phyloP scores from a whole-genome alignment of 148 eudicot genomes.

The Agrostemma githago region DNA sequence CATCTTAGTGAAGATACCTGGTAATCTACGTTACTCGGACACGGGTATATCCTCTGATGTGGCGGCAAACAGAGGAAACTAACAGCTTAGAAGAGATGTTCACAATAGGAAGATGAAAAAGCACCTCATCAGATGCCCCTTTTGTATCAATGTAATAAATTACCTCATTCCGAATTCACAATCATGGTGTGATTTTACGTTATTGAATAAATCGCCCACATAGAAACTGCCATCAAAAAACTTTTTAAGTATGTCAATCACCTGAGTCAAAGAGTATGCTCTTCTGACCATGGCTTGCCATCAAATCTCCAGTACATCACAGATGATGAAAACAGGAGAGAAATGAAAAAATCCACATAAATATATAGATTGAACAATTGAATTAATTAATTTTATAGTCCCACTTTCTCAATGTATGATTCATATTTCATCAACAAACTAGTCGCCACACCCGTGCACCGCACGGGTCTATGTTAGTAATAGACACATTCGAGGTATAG shows the following conservation, averaged over 20 bases:
- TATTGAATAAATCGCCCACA: not conserved
- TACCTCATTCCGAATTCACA: conserved; percentile 1
- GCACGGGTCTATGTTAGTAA: too few relatives aligned
- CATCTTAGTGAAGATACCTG: too few relatives aligned
- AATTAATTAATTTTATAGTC: too few relatives aligned
- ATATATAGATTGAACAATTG: too few relatives aligned
- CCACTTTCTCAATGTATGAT: too few relatives aligned
- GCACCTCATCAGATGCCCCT: not conserved
- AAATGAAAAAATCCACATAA: too few relatives aligned
- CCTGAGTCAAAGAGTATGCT: conserved; percentile 85
- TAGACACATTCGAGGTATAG: too few relatives aligned
- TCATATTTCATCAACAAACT: too few relatives aligned
- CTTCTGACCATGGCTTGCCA: conserved; percentile 73
- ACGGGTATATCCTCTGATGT: too few relatives aligned
- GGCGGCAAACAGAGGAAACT: not conserved
- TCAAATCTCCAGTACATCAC: conserved; percentile 43
- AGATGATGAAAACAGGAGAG: too few relatives aligned
- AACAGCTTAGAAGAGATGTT: not conserved
- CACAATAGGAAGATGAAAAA: not conserved
- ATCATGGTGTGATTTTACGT: not conserved
- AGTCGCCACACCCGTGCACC: too few relatives aligned
- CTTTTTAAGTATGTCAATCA: conserved; percentile 19
- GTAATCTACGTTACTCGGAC: too few relatives aligned
- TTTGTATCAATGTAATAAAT: not conserved
- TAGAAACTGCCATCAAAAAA: not conserved